Evolutionary conservation across 202 grass and related monocot genomes (phyloP), one percentile per base, ranked within the genome.

Genomic region (Setaria viridis): DNA sequence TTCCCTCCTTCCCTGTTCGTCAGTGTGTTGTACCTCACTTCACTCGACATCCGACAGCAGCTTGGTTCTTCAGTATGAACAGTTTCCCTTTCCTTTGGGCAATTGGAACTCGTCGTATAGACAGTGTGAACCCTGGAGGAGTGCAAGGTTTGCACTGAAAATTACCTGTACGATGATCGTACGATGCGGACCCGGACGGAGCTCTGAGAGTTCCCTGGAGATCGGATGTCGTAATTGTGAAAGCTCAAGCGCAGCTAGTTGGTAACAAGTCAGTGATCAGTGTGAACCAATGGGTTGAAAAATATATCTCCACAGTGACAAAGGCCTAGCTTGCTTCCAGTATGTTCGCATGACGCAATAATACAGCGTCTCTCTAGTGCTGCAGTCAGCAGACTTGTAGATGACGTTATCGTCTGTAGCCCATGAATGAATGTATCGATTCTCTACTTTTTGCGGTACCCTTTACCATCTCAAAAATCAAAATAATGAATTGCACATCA

Each of bases 61-160:
- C 15, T 45, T 34, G 8, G 1, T 8, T 25, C n/a, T 8, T 35
- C n/a, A 11, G 72, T 83, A 46, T 88, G 86, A 88, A 78, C 64
- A 7, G 14, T 5, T 62, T 62, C 21, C 21, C 19, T 64, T 48
- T 33, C 25, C 13, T 16, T 49, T 0, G 48, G 48, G 46, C 9
- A 49, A 46, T 2, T 10, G 12, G 45, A 79, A 11, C 16, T 19
- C 71, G n/a, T 41, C 1, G 4, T 11, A 6, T 37, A 41, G 39
- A 11, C 25, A 3, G 54, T 82, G 80, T 65, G 77, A 83, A 74
- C 69, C 30, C 16, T 4, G 62, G 70, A 70, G 56, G 62, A 85
- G 87, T 70, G 82, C 82, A 89, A 85, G 82, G 29, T 4, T 85
- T 33, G 77, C 70, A 20, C 77, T 74, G 41, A 67, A 71, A 79